Evolutionary conservation across 345 rosid genomes (phyloP).

Genomic region (Chamaenerion angustifolium): DNA sequence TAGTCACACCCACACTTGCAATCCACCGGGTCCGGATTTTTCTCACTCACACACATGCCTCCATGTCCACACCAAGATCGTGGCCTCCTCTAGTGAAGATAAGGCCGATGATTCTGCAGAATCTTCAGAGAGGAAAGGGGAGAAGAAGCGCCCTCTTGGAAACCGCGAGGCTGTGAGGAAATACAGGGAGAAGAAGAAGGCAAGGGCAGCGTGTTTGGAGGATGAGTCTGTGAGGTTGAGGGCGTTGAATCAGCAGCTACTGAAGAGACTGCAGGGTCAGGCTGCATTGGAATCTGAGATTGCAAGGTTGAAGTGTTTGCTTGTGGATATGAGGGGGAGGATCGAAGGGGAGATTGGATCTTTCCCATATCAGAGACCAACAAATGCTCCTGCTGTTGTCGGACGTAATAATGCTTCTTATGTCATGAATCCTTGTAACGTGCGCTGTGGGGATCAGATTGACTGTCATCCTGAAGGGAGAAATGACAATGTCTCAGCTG

Average conservation of each 20-base stretch:
- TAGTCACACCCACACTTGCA: conserved; percentile 87
- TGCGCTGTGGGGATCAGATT: conserved; percentile 57
- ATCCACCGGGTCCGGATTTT: conserved; percentile 82
- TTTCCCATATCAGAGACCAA: conserved; percentile 81
- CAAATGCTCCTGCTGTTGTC: conserved; percentile 21
- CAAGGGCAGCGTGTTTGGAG: conserved; percentile 84
- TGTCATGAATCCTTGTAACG: conserved; percentile 73
- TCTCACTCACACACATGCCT: conserved; percentile 85
- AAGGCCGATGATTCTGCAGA: conserved; percentile 77
- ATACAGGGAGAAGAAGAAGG: conserved; percentile 97
- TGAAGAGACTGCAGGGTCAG: conserved; percentile 83
- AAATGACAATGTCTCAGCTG: conserved; percentile 27
- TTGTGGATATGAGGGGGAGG: conserved; percentile 88
- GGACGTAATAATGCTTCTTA: conserved; percentile 24
- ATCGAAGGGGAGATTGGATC: conserved; percentile 96
- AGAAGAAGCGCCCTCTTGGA: conserved; percentile 63
- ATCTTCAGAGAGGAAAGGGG: conserved; percentile 38
- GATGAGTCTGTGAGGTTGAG: conserved; percentile 65
- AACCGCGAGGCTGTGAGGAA: conserved; percentile 88
- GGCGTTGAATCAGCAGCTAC: conserved; percentile 66
- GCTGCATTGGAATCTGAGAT: conserved; percentile 81
- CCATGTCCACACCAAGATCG: conserved; percentile 82
- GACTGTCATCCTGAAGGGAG: conserved; percentile 55
- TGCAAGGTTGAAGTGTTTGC: conserved; percentile 88
- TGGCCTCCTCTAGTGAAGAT: conserved; percentile 47